Evolutionary conservation across 306 rosid genomes (phyloP), one percentile per base, ranked within the genome.

Genomic region (Acacia melanoxylon): DNA sequence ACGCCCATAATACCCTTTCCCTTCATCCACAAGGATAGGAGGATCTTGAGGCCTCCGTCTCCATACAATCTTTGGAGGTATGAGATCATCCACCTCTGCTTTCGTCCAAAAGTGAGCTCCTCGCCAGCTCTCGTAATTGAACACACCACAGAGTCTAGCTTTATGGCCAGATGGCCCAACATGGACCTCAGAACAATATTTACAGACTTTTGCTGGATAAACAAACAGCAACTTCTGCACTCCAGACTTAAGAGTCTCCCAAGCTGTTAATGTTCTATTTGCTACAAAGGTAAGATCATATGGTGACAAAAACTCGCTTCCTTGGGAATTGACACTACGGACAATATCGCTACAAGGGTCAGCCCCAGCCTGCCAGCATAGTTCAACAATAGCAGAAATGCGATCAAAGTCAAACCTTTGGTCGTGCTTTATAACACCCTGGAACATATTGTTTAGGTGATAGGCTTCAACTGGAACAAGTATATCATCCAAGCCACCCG

Each of bases 61-160:
- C 98, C 99, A 93, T 63, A 88, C 92, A 72, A 86, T 78, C 81
- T 92, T 96, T 56, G 88, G 92, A 51, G 97, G 98, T 72, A 96
- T 94, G 75, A 93, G 87, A 86, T 91, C 90, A 88, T 96, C 85
- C 54, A 96, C 90, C 41, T 68, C 82, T 49, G 94, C 94, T 83
- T 89, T 95, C 82, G 80, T 82, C 99, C 98, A 96, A 84, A 89
- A 88, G 86, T 96, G 98, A 68, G 86, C 71, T 77, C 94, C 97
- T 78, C 88, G 86, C 93, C 94, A 88, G 76, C 90, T 87, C 90
- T 93, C 93, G 78, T 89, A 92, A 91, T 88, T 90, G 67, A 95
- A 93, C 63, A 95, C 86, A 41, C 94, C 98, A 81, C 97, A 91
- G 17, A 90, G 93, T 86, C 94, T 88, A 72, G 94, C 96, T 88